Evolutionary conservation across 192 early-diverging fungal species (phyloP).

Genomic region (Entomortierella lignicola): DNA sequence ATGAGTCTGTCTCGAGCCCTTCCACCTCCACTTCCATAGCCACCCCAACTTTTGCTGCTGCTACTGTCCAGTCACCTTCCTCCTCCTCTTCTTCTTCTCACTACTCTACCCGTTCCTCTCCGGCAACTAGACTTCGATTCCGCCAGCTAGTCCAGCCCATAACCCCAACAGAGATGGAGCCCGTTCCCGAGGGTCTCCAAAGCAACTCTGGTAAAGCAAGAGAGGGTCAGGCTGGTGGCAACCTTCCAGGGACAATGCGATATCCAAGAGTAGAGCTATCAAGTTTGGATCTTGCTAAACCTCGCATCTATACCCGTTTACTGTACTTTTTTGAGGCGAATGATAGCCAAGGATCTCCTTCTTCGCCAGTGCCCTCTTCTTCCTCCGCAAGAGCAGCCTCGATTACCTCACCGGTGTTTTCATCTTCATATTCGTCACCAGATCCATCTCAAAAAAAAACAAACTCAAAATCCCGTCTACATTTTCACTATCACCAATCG

Average conservation of each 20-base stretch:
- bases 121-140: conserved; percentile 32
- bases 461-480: conserved; percentile 24
- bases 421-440: conserved; percentile 21
- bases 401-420: not conserved
- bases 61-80: conserved; percentile 12
- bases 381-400: not conserved
- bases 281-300: conserved; percentile 49
- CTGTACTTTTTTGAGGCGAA: conserved; percentile 51
- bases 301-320: conserved; percentile 54
- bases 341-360: conserved; percentile 7
- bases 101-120: not conserved
- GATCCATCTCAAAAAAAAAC: conserved; percentile 8
- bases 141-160: conserved; percentile 48
- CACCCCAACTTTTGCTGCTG: not conserved
- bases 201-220: not conserved
- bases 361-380: not conserved
- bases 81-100: conserved; percentile 28
- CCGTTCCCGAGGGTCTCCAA: conserved; percentile 10
- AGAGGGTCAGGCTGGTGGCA: not conserved
- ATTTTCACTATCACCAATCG: conserved; percentile 39
- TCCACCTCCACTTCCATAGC: not conserved
- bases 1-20: not conserved
- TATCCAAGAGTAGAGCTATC: conserved; percentile 41
- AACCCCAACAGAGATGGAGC: conserved; percentile 43
- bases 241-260: not conserved